Conservation (phyloP, 2,329 filamentous ascomycete genomes). For the Periconia digitata region DNA sequence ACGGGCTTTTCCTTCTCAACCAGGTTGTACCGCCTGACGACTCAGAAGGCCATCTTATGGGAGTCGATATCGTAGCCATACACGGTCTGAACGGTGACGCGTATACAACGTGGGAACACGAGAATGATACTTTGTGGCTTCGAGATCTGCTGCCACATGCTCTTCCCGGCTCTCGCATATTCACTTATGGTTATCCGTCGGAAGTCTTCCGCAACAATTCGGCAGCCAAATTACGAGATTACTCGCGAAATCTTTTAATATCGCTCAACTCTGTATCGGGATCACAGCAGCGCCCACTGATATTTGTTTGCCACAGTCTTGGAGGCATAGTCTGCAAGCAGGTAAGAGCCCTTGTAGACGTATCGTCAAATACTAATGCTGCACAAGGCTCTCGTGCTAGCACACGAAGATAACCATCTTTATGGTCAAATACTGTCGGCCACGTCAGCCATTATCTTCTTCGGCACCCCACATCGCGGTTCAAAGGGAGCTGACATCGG, state of each 20-base stretch:
- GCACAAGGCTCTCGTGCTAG: slow-evolving; percentile 19
- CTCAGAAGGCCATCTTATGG: slow-evolving; percentile 9
- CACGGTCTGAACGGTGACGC: slow-evolving; percentile 47
- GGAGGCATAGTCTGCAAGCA: slow-evolving; percentile 25
- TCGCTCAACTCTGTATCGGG: slow-evolving; percentile 11
- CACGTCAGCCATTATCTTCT: slow-evolving; percentile 17
- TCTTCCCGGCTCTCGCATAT: slow-evolving; percentile 21
- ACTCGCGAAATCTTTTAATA: slow-evolving; percentile 17
- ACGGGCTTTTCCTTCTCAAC: slow-evolving; percentile 16
- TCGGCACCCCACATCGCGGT: slow-evolving; percentile 22
- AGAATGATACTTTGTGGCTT: slow-evolving; percentile 40
- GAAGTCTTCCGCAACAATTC: slow-evolving; percentile 21
- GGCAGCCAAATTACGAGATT: slow-evolving; percentile 16
- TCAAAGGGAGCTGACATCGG: slow-evolving; percentile 16
- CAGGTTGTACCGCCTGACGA: slow-evolving; percentile 6
- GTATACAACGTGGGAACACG: slow-evolving; percentile 43
- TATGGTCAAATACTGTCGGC: slow-evolving; percentile 16
- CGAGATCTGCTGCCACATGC: slow-evolving; percentile 35
- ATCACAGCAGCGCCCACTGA: slow-evolving; percentile 16
- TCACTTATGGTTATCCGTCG: slow-evolving; percentile 27
- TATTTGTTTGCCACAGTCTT: slow-evolving; percentile 26
- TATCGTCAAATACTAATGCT: slow-evolving; percentile 8
- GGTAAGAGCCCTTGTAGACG: slow-evolving; percentile 11
- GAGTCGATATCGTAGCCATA: slow-evolving; percentile 43
- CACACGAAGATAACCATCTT: slow-evolving; percentile 13